phyloP scores from a whole-genome alignment of 2,329 filamentous ascomycete species.

The Biscogniauxia mediterranea region DNA sequence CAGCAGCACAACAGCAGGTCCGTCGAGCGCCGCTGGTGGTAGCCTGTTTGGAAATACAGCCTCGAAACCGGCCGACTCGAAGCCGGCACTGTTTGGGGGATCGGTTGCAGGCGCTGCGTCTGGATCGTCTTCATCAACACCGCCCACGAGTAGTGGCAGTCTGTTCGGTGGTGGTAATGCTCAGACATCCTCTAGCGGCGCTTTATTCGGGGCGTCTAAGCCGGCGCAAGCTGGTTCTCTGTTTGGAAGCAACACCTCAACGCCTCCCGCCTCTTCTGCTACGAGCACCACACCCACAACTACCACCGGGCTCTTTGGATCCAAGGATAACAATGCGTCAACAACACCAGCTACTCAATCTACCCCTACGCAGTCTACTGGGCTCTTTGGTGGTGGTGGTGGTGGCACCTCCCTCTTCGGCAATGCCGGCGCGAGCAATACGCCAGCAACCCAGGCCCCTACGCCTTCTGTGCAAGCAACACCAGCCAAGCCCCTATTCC shows the following conservation, averaged over 20 bases:
- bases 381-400: slow-evolving; percentile 25
- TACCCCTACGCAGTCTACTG: slow-evolving; percentile 23
- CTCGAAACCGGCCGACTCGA: slow-evolving; percentile 32
- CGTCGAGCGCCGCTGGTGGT: slow-evolving; percentile 19
- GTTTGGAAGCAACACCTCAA: slow-evolving; percentile 32
- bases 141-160: slow-evolving; percentile 22
- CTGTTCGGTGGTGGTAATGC: slow-evolving; percentile 29
- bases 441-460: slow-evolving; percentile 19
- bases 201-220: slow-evolving; percentile 31
- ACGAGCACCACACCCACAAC: slow-evolving; percentile 26
- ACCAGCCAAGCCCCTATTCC: slow-evolving; percentile 48
- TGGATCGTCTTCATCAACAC: slow-evolving; percentile 15
- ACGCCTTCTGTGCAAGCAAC: slow-evolving; percentile 33
- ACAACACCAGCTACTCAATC: slow-evolving; percentile 20
- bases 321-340: slow-evolving; percentile 22
- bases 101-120: slow-evolving; percentile 18
- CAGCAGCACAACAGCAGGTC: slow-evolving; percentile 20
- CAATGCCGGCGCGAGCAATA: slow-evolving; percentile 14
- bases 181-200: slow-evolving; percentile 17
- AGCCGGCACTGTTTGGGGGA: slow-evolving; percentile 30
- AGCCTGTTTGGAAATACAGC: slow-evolving; percentile 36
- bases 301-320: slow-evolving; percentile 27
- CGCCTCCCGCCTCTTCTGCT: slow-evolving; percentile 23
- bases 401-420: slow-evolving; percentile 25
- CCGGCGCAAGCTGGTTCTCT: slow-evolving; percentile 29